Percentiles rank a stretch among this genome's conserved stretches.
Evolutionary conservation across 176 grass and related monocot species (phyloP).

Genomic region (Areca catechu): DNA sequence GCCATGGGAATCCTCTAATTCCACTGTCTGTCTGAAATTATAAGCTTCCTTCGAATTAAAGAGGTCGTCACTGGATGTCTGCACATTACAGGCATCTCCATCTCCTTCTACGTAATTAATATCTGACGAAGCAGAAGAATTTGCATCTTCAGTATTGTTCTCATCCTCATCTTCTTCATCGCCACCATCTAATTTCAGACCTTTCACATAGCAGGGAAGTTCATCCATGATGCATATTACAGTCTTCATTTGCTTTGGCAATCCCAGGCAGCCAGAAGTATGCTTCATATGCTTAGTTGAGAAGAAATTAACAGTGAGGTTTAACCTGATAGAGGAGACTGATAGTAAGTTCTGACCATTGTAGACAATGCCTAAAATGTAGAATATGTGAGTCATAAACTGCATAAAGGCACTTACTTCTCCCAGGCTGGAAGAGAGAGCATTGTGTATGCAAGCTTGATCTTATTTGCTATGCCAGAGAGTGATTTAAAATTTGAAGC

Average conservation of each 20-base stretch:
- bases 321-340: constrained; percentile 44
- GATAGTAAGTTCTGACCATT: neutral
- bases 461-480: constrained; percentile 63
- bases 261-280: constrained; percentile 36
- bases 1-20: neutral
- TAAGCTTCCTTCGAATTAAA: neutral
- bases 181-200: constrained; percentile 15
- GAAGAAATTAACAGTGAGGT: constrained; percentile 89
- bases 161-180: constrained; percentile 2
- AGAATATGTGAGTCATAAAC: no score
- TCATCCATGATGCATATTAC: constrained; percentile 54
- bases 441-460: constrained; percentile 92
- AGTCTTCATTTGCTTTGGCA: constrained; percentile 64
- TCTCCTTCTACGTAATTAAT: constrained; percentile 10
- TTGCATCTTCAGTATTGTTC: neutral
- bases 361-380: constrained; percentile 1
- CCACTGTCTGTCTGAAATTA: neutral
- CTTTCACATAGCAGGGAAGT: constrained; percentile 36
- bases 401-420: constrained; percentile 33
- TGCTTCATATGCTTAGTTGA: constrained; percentile 71
- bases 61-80: neutral
- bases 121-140: neutral
- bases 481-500: constrained; percentile 76
- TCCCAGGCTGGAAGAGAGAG: constrained; percentile 81
- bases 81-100: neutral